A percentile compares a stretch with the other conserved stretches of the same genome.
Conservation (phyloP, 176 grass and related monocot genomes). For the Olyra latifolia region DNA sequence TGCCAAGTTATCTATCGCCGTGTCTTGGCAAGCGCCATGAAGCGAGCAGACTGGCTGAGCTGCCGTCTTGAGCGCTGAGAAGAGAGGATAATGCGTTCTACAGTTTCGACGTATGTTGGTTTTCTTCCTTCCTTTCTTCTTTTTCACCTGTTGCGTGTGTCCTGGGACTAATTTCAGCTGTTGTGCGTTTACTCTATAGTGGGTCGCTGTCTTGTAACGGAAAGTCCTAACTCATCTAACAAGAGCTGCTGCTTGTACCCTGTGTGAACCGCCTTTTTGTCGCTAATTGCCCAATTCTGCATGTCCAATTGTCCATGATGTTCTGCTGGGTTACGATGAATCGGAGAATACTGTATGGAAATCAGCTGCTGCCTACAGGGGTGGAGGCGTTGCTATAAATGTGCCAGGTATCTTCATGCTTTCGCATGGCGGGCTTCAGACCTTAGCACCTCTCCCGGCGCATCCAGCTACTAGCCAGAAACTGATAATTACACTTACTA, state of each 20-base stretch:
- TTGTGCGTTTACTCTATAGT: slow-evolving; percentile 42
- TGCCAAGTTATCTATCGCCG: slow-evolving; percentile 15
- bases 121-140: background rate
- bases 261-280: slow-evolving; percentile 9
- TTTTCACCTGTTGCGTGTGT: slow-evolving; percentile 30
- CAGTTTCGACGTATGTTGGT: slow-evolving; percentile 22
- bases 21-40: slow-evolving; percentile 29
- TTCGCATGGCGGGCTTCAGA: background rate
- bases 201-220: slow-evolving; percentile 49
- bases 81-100: slow-evolving; percentile 24
- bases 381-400: background rate
- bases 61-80: slow-evolving; percentile 40
- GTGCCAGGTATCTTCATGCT: background rate
- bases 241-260: slow-evolving; percentile 33
- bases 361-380: background rate
- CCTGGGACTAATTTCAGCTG: slow-evolving; percentile 27
- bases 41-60: slow-evolving; percentile 42
- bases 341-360: background rate
- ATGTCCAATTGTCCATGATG: background rate
- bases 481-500: too few species aligned
- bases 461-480: background rate
- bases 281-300: background rate
- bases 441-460: background rate
- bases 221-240: slow-evolving; percentile 43
- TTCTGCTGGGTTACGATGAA: background rate